These are phyloP conservation scores for Moniliella sp. DNA, from an alignment of 1,284 basidiomycete genomes.

Conservation along the genomic window DNA sequence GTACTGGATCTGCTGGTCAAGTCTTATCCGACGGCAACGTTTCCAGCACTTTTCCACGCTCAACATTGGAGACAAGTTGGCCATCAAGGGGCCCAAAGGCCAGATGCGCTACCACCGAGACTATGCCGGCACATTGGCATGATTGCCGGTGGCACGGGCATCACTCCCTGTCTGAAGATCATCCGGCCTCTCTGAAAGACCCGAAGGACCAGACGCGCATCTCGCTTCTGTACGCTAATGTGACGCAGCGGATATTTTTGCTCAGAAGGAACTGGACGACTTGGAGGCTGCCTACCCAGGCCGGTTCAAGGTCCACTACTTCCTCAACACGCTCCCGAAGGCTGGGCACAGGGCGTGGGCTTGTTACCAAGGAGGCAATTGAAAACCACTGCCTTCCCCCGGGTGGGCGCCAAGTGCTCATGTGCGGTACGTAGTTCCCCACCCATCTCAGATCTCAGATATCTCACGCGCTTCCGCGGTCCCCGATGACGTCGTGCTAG, in stretches of 20 bases:
- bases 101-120: slow-evolving; percentile 41
- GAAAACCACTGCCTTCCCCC: slow-evolving; percentile 34
- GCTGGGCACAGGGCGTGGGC: slow-evolving; percentile 75
- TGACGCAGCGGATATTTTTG: slow-evolving; percentile 41
- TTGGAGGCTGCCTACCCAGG: slow-evolving; percentile 47
- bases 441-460: too few species aligned
- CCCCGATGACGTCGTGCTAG: too few species aligned
- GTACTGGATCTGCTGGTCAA: slow-evolving; percentile 92
- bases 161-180: slow-evolving; percentile 67
- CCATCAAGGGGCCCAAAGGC: slow-evolving; percentile 84
- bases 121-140: slow-evolving; percentile 51
- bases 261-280: slow-evolving; percentile 63
- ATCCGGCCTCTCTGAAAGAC: slow-evolving; percentile 72
- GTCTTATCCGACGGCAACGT: slow-evolving; percentile 93
- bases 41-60: slow-evolving; percentile 59
- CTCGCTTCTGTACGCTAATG: slow-evolving; percentile 92
- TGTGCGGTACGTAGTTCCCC: too few species aligned
- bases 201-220: slow-evolving; percentile 59
- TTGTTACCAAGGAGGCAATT: slow-evolving; percentile 83
- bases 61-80: slow-evolving; percentile 46
- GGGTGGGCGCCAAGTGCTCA: slow-evolving; percentile 33
- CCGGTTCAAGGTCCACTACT: slow-evolving; percentile 58
- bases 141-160: slow-evolving; percentile 81
- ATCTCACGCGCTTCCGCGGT: too few species aligned
- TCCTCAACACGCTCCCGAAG: slow-evolving; percentile 79